These are phyloP conservation scores for Pleoardoris graminearum DNA, from an alignment of 2,329 filamentous ascomycete species.

Conservation along the genomic window DNA sequence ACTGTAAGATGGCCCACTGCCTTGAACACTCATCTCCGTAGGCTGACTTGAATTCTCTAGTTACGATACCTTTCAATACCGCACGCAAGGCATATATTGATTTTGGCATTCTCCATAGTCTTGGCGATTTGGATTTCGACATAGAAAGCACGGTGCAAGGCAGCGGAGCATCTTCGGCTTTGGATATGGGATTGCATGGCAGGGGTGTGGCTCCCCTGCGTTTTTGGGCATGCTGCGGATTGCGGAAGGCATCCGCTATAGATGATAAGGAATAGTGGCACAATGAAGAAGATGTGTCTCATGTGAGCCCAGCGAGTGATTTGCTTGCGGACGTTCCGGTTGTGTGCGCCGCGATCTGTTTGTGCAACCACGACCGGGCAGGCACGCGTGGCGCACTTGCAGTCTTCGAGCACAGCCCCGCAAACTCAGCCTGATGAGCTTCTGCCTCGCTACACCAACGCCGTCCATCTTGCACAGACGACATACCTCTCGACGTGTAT, in stretches of 20 bases:
- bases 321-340: too few relatives aligned
- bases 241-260: not conserved
- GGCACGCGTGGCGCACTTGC: too few relatives aligned
- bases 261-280: too few relatives aligned
- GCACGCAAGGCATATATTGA: slow-evolving; percentile 85
- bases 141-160: not conserved
- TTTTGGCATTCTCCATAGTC: slow-evolving; percentile 1
- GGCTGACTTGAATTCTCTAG: too few relatives aligned
- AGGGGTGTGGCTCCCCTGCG: not conserved
- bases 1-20: slow-evolving; percentile 62
- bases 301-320: too few relatives aligned
- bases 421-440: not conserved
- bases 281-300: too few relatives aligned
- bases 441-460: not conserved
- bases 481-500: too few relatives aligned
- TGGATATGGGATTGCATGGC: not conserved
- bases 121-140: slow-evolving; percentile 1
- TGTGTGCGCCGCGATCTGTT: too few relatives aligned
- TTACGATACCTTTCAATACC: slow-evolving; percentile 85
- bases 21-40: too few relatives aligned
- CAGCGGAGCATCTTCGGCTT: not conserved
- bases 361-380: too few relatives aligned
- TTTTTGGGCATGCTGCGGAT: slow-evolving; percentile 2
- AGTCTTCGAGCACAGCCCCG: not conserved
- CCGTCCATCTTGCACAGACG: not conserved